Conservation (phyloP, 768 basidiomycete species). For the Tylopilus cervinicoccineus region DNA sequence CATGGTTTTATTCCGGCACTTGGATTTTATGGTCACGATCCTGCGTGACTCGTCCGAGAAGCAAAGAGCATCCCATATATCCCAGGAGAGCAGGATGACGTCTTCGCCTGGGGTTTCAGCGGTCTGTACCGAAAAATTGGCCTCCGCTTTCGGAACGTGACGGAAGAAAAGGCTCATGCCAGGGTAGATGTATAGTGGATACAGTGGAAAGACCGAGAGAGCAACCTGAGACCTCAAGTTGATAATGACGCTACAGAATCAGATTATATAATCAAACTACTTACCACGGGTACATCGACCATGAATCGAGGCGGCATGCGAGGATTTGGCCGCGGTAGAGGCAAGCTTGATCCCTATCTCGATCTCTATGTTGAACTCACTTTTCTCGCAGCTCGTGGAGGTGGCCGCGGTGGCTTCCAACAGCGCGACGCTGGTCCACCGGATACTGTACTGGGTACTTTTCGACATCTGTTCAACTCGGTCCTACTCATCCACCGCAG, state of each 20-base stretch:
- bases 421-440: slow-evolving; percentile 77
- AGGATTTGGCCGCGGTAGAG: slow-evolving; percentile 55
- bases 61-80: slow-evolving; percentile 31
- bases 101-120: slow-evolving; percentile 15
- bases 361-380: background rate
- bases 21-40: slow-evolving; percentile 26
- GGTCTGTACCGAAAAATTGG: slow-evolving; percentile 27
- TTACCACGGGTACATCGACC: background rate
- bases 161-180: slow-evolving; percentile 38
- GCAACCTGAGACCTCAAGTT: too few relatives aligned
- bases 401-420: slow-evolving; percentile 66
- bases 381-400: slow-evolving; percentile 47
- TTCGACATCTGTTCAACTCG: background rate
- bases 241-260: too few relatives aligned
- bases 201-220: too few relatives aligned
- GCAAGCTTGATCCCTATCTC: slow-evolving; percentile 22
- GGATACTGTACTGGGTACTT: slow-evolving; percentile 66
- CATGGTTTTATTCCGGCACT: slow-evolving; percentile 1
- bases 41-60: slow-evolving; percentile 9
- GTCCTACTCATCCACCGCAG: slow-evolving; percentile 38
- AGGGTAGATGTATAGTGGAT: background rate
- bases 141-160: slow-evolving; percentile 18
- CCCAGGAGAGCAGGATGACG: slow-evolving; percentile 28
- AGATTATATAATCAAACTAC: slow-evolving; percentile 23
- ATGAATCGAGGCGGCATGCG: slow-evolving; percentile 54